Base-by-base conservation (phyloP, 768 basidiomycete species). In the Steccherinum ochraceum region DNA sequence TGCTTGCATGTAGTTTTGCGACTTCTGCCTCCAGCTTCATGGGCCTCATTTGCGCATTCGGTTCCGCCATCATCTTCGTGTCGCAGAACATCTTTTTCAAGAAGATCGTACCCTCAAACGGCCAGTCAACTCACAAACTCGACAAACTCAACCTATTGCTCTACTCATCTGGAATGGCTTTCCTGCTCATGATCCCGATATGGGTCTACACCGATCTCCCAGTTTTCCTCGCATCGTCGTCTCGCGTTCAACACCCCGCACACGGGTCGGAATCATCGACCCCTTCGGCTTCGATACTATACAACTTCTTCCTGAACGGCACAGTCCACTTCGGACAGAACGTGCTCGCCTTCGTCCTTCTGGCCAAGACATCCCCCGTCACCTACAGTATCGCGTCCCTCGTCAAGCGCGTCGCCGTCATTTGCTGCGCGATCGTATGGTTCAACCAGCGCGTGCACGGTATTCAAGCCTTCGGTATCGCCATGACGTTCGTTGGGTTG, bases 71-170 rank as follows among this genome's bases (percentile, higher is more conserved):
- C 52, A 84, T 99, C 57, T 98, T 99, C 65, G 96, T 99, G 55
- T 88, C 87, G 58, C 94, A 93, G 56, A 99, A 99, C 69, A 98
- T 99, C 60, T 96, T 94, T 68, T 97, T 95, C 79, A 99, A 99
- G 72, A 98, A 95, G 74, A 84, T 98, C 56, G 86, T 99, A 79
- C 96, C 96, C 2, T 66, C 72, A 20, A 59, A 63, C 42, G 57
- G 54, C 27, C 62, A 62, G 52, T 68, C 74, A 1, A 68, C 78
- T 3, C 86, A 87, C 64, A 93, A 92, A 68, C 79, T 99, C 26
- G 96, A 99, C 77, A 98, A 98, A 74, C 79, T 98, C 61, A 98
- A 98, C 69, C 76, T 99, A 10, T 73, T 99, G 21, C 80, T 96
- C 59, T 99, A 95, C 70, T 96, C 95, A 2, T 91, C 91, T 2